phyloP scores from a whole-genome alignment of 1,284 basidiomycete genomes.

The Cutaneotrichosporon arboriforme region DNA sequence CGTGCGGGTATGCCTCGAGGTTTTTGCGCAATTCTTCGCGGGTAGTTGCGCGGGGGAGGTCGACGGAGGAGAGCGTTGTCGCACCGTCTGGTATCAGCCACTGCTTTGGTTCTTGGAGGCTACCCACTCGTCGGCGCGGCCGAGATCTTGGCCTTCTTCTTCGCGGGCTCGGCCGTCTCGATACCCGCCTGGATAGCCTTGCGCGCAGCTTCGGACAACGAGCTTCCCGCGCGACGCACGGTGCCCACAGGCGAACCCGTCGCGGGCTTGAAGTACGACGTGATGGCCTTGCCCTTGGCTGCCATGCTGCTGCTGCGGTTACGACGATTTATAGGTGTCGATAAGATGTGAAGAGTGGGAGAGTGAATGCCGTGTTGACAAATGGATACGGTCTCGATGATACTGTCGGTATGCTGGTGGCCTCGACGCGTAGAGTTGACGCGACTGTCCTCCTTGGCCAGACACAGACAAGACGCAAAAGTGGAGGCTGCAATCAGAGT shows the following conservation, averaged over 20 bases:
- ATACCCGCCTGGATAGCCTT: conserved; percentile 22
- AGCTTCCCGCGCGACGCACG: neutral
- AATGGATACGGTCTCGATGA: neutral
- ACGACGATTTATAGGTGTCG: neutral
- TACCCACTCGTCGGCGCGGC: neutral
- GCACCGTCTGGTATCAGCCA: too few species aligned
- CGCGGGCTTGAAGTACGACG: conserved; percentile 18
- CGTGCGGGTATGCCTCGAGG: conserved; percentile 22
- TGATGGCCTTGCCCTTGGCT: conserved; percentile 12
- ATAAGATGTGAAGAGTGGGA: neutral
- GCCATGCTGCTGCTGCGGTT: conserved; percentile 9
- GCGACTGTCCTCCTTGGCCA: too few species aligned
- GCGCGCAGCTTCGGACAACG: conserved; percentile 23
- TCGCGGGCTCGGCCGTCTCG: neutral
- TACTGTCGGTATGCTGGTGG: neutral
- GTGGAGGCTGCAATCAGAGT: too few species aligned
- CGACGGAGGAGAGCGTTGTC: neutral
- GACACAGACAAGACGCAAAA: too few species aligned
- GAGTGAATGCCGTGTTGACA: neutral
- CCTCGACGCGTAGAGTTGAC: too few species aligned
- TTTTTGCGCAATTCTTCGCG: conserved; percentile 28
- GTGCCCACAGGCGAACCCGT: neutral
- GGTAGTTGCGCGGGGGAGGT: conserved; percentile 15
- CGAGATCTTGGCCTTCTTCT: conserved; percentile 7
- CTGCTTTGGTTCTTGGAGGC: neutral